These are phyloP conservation scores for Exophiala dermatitidis DNA, from an alignment of 2,329 filamentous ascomycete species.

Conservation along the genomic window DNA sequence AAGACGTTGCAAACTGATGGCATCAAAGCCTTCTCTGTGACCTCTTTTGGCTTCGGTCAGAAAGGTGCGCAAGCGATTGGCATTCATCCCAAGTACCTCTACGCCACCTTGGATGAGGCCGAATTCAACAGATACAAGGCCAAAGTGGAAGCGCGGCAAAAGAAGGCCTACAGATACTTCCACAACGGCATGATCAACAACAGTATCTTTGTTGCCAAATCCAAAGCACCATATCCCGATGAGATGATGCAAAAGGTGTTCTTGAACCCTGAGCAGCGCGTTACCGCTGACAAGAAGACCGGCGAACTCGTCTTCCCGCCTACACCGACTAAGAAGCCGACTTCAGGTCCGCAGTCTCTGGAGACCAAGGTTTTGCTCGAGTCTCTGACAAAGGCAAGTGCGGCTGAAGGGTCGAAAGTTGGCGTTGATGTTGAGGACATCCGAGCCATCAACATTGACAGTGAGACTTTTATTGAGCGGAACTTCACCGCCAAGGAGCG, in stretches of 20 bases:
- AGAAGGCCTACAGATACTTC: slow-evolving; percentile 98
- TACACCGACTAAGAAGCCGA: slow-evolving; percentile 57
- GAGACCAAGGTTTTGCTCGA: slow-evolving; percentile 70
- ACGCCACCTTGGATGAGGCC: slow-evolving; percentile 80
- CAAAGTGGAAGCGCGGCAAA: slow-evolving; percentile 89
- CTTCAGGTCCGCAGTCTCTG: slow-evolving; percentile 49
- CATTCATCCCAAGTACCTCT: slow-evolving; percentile 94
- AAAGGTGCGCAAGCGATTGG: slow-evolving; percentile 97
- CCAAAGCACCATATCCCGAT: slow-evolving; percentile 80
- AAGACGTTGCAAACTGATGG: slow-evolving; percentile 94
- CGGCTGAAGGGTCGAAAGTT: slow-evolving; percentile 63
- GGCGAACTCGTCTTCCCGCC: slow-evolving; percentile 66
- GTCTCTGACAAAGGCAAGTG: slow-evolving; percentile 61
- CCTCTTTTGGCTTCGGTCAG: slow-evolving; percentile 97
- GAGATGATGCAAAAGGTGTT: slow-evolving; percentile 80
- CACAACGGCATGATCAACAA: slow-evolving; percentile 98
- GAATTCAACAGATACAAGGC: slow-evolving; percentile 74
- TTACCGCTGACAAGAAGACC: slow-evolving; percentile 78
- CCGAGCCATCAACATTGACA: slow-evolving; percentile 78
- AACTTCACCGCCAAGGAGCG: slow-evolving; percentile 87
- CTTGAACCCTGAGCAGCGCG: slow-evolving; percentile 87
- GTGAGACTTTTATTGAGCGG: slow-evolving; percentile 86
- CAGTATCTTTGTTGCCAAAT: slow-evolving; percentile 93
- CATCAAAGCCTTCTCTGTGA: slow-evolving; percentile 97
- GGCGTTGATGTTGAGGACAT: slow-evolving; percentile 93